Percentiles rank a stretch among this genome's conserved stretches.
Conservation (phyloP, 139 green algal species). For the Picochlorum sp. region DNA sequence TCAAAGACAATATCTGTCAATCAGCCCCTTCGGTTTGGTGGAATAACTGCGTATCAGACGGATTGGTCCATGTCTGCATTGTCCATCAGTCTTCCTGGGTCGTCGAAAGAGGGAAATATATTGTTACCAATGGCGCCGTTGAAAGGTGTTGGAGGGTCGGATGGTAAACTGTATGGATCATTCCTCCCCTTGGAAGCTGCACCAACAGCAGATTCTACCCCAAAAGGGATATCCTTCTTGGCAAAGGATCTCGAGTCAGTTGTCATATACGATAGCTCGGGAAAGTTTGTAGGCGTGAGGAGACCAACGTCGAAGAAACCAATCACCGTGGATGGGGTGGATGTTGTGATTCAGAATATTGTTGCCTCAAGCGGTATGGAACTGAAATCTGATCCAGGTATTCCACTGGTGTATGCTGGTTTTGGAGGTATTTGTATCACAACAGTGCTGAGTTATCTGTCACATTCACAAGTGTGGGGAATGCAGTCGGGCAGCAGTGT, state of each 20-base stretch:
- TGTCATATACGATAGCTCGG: conserved; percentile 76
- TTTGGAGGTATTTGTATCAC: conserved; percentile 91
- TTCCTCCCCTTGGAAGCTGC: conserved; percentile 54
- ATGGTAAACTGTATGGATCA: conserved; percentile 64
- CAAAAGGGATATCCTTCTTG: conserved; percentile 67
- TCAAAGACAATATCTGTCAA: conserved; percentile 80
- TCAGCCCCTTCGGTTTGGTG: conserved; percentile 73
- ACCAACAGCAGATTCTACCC: conserved; percentile 16
- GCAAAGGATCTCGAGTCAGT: conserved; percentile 82
- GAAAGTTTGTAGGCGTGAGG: conserved; percentile 90
- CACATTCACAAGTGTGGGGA: conserved; percentile 87
- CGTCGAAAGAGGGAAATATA: conserved; percentile 13
- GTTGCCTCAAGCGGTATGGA: conserved; percentile 74
- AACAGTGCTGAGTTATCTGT: conserved; percentile 85
- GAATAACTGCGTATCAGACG: conserved; percentile 72
- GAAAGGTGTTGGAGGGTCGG: conserved; percentile 34
- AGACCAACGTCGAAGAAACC: conserved; percentile 72
- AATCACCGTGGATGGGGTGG: conserved; percentile 76
- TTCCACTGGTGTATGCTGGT: conserved; percentile 91
- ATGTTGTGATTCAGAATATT: conserved; percentile 69
- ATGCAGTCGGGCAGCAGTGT: conserved; percentile 46
- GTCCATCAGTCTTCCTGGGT: conserved; percentile 35
- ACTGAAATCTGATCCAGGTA: conserved; percentile 90
- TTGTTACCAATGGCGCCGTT: conserved; percentile 76
- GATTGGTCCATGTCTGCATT: conserved; percentile 86